Percentiles rank a stretch among this genome's conserved stretches.
Evolutionary conservation across 768 basidiomycete species (phyloP).

Genomic region (Mycena kentingensis): DNA sequence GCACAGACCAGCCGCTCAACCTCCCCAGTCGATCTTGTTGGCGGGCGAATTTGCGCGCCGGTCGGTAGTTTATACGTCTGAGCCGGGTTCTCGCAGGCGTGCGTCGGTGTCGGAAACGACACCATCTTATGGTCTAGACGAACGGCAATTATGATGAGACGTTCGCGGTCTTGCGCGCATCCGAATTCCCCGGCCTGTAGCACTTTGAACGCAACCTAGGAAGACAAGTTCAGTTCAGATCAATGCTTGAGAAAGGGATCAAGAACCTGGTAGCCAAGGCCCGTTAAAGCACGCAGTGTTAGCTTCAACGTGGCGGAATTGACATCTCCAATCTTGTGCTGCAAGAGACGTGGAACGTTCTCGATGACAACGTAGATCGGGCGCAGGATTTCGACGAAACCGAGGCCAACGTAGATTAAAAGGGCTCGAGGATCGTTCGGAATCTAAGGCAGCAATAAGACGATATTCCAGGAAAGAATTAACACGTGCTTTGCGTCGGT

Average conservation of each 20-base stretch:
- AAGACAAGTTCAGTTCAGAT: slow-evolving; percentile 41
- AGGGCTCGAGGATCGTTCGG: slow-evolving; percentile 48
- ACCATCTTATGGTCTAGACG: slow-evolving; percentile 43
- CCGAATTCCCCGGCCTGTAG: slow-evolving; percentile 55
- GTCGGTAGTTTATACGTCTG: slow-evolving; percentile 34
- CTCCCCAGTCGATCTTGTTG: slow-evolving; percentile 29
- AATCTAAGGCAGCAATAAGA: too few relatives aligned
- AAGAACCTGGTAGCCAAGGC: slow-evolving; percentile 42
- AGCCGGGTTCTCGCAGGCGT: slow-evolving; percentile 32
- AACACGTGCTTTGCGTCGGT: not conserved
- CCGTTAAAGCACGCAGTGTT: slow-evolving; percentile 40
- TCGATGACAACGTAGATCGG: slow-evolving; percentile 50
- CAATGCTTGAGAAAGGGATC: not conserved
- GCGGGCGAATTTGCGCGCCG: slow-evolving; percentile 28
- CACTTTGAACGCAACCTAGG: slow-evolving; percentile 47
- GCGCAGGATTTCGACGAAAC: slow-evolving; percentile 49
- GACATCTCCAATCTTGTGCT: slow-evolving; percentile 30
- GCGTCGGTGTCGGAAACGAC: slow-evolving; percentile 48
- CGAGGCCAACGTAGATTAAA: slow-evolving; percentile 49
- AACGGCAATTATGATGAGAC: slow-evolving; percentile 52
- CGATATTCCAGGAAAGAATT: too few relatives aligned
- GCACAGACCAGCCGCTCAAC: slow-evolving; percentile 34
- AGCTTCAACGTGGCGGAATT: slow-evolving; percentile 46
- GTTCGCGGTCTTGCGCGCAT: slow-evolving; percentile 46
- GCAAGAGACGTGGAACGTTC: slow-evolving; percentile 50